Evolutionary conservation across 768 basidiomycete species (phyloP).

Genomic region (Leccinum olivaceopallidum): DNA sequence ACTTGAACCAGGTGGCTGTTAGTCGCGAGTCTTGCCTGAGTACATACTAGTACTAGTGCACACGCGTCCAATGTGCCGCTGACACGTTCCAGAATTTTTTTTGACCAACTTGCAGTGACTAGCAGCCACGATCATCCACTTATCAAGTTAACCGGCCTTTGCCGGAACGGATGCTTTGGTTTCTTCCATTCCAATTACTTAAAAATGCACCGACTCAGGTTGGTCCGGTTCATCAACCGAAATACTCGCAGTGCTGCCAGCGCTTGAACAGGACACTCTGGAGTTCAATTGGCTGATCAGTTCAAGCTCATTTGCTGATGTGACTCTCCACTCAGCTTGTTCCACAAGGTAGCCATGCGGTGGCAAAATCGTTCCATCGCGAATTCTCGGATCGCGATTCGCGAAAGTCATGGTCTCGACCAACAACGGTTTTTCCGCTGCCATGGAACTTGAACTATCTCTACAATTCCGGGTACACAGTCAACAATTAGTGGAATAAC

Average conservation of each 20-base stretch:
- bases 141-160: not conserved
- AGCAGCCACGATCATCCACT: too few species aligned
- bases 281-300: not conserved
- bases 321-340: not conserved
- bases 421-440: not conserved
- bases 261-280: not conserved
- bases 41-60: not conserved
- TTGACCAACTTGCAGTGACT: not conserved
- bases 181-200: not conserved
- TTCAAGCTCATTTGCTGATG: not conserved
- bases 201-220: not conserved
- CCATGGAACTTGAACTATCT: not conserved
- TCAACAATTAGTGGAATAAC: not conserved
- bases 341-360: conserved; percentile 12
- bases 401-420: not conserved
- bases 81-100: not conserved
- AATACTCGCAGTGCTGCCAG: not conserved
- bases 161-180: not conserved
- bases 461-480: not conserved
- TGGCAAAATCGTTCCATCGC: too few species aligned
- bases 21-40: not conserved
- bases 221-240: not conserved
- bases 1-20: too few species aligned
- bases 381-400: not conserved
- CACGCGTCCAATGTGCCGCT: not conserved